These are phyloP conservation scores for Cladosporium oxysporum DNA, from an alignment of 2,329 filamentous ascomycete genomes.

Conservation along the genomic window DNA sequence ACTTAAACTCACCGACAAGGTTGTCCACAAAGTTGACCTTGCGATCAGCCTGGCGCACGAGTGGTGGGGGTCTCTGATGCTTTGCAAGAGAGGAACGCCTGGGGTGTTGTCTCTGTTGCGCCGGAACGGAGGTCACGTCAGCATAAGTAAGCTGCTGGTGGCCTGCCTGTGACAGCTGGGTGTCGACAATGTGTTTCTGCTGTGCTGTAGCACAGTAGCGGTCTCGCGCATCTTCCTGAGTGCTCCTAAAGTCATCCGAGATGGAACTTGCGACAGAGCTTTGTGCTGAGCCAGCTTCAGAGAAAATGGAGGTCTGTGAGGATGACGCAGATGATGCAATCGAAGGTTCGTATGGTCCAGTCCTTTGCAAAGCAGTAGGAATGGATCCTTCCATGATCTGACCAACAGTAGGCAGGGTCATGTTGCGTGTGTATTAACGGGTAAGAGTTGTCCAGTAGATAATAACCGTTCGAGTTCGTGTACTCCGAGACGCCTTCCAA, in stretches of 20 bases:
- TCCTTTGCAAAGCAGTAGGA: slow-evolving; percentile 38
- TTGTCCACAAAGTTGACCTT: slow-evolving; percentile 95
- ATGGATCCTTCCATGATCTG: slow-evolving; percentile 34
- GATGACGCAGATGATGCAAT: slow-evolving; percentile 75
- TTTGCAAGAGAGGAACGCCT: slow-evolving; percentile 58
- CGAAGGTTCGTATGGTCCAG: slow-evolving; percentile 64
- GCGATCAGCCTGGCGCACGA: slow-evolving; percentile 85
- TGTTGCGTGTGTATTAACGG: slow-evolving; percentile 26
- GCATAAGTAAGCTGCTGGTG: slow-evolving; percentile 40
- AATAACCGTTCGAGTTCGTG: slow-evolving; percentile 26
- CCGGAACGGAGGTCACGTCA: slow-evolving; percentile 52
- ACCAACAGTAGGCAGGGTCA: slow-evolving; percentile 29
- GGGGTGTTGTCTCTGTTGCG: slow-evolving; percentile 64
- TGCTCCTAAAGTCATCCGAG: slow-evolving; percentile 60
- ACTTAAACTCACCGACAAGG: slow-evolving; percentile 81
- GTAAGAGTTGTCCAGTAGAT: slow-evolving; percentile 33
- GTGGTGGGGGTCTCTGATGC: slow-evolving; percentile 67
- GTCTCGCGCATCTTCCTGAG: slow-evolving; percentile 34
- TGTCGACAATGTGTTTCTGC: slow-evolving; percentile 9
- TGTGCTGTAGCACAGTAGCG: slow-evolving; percentile 29
- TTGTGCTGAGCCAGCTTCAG: slow-evolving; percentile 54
- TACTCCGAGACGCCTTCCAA: slow-evolving; percentile 34
- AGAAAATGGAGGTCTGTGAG: slow-evolving; percentile 77
- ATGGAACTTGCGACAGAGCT: slow-evolving; percentile 59
- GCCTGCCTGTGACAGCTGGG: slow-evolving; percentile 17